Evolutionary conservation across 2,329 filamentous ascomycete species (phyloP).

Genomic region (Stachybotrys elegans): DNA sequence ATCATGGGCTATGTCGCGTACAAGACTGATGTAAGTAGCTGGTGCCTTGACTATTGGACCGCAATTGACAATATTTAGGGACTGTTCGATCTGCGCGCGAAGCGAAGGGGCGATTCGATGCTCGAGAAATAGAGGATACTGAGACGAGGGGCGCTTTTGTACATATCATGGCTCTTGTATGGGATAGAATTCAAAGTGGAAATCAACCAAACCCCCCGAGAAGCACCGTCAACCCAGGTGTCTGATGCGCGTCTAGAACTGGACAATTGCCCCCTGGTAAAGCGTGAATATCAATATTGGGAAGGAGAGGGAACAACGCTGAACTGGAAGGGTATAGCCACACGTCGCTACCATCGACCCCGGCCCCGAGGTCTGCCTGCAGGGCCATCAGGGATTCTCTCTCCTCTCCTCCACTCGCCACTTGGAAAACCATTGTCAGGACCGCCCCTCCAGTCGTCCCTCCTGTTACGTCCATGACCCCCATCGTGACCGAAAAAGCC

Average conservation of each 20-base stretch:
- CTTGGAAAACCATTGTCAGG: slow-evolving; percentile 33
- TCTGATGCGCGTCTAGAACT: too few relatives aligned
- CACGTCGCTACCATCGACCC: slow-evolving; percentile 20
- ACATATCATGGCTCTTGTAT: slow-evolving; percentile 31
- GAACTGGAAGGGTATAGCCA: too few relatives aligned
- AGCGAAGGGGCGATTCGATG: slow-evolving; percentile 82
- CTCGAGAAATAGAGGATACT: slow-evolving; percentile 60
- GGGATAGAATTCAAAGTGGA: slow-evolving; percentile 19
- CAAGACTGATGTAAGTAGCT: slow-evolving; percentile 73
- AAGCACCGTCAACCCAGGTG: too few relatives aligned
- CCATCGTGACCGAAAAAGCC: slow-evolving; percentile 20
- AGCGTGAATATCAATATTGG: too few relatives aligned
- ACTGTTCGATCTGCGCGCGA: slow-evolving; percentile 78
- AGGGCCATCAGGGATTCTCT: slow-evolving; percentile 52
- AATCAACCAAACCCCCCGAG: too few relatives aligned
- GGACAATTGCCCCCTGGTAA: too few relatives aligned
- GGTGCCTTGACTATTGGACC: neutral
- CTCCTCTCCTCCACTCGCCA: slow-evolving; percentile 65
- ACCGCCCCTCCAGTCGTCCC: slow-evolving; percentile 33
- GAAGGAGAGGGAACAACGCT: too few relatives aligned
- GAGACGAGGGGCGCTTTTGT: slow-evolving; percentile 23
- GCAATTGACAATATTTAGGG: slow-evolving; percentile 53
- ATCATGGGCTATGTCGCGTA: slow-evolving; percentile 69
- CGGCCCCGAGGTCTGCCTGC: slow-evolving; percentile 20
- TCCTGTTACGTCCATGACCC: slow-evolving; percentile 28